A percentile compares a stretch with the other conserved stretches of the same genome.
phyloP scores from a whole-genome alignment of 2,329 filamentous ascomycete species.

The Eutypa lata region DNA sequence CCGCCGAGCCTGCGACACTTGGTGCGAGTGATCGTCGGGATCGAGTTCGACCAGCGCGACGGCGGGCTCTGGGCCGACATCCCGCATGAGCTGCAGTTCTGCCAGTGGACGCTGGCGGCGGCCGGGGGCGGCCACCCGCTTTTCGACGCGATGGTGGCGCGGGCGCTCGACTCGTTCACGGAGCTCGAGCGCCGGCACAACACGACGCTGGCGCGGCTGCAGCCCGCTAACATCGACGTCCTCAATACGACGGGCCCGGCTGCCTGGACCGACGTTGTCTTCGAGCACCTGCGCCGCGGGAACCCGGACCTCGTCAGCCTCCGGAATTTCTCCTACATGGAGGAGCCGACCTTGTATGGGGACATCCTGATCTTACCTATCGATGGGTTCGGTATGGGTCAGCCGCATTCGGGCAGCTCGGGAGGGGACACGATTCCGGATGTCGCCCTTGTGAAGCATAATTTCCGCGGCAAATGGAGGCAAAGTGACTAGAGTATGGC shows the following conservation, averaged over 20 bases:
- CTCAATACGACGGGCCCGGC: conserved; percentile 71
- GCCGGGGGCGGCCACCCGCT: conserved; percentile 63
- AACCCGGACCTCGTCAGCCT: conserved; percentile 48
- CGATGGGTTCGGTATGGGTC: conserved; percentile 52
- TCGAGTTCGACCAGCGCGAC: conserved; percentile 69
- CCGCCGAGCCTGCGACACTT: conserved; percentile 60
- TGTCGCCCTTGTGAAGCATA: background rate
- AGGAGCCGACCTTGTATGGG: conserved; percentile 62
- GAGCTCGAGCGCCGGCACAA: conserved; percentile 57
- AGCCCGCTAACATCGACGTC: conserved; percentile 63
- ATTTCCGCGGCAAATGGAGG: background rate
- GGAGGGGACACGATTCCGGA: background rate
- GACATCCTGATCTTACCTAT: conserved; percentile 66
- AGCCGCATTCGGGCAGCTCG: background rate
- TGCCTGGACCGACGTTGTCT: conserved; percentile 63
- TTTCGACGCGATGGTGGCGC: conserved; percentile 65
- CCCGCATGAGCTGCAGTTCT: conserved; percentile 68
- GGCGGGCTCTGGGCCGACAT: conserved; percentile 59
- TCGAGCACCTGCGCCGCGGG: conserved; percentile 45
- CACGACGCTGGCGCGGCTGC: conserved; percentile 56
- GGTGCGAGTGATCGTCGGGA: conserved; percentile 67
- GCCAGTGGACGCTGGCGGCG: conserved; percentile 73
- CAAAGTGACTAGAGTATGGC: too few species aligned
- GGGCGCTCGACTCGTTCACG: conserved; percentile 65
- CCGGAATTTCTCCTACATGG: conserved; percentile 57